These are phyloP conservation scores for Tetrapyrgos nigripes DNA, from an alignment of 1,284 basidiomycete species.

Conservation along the genomic window DNA sequence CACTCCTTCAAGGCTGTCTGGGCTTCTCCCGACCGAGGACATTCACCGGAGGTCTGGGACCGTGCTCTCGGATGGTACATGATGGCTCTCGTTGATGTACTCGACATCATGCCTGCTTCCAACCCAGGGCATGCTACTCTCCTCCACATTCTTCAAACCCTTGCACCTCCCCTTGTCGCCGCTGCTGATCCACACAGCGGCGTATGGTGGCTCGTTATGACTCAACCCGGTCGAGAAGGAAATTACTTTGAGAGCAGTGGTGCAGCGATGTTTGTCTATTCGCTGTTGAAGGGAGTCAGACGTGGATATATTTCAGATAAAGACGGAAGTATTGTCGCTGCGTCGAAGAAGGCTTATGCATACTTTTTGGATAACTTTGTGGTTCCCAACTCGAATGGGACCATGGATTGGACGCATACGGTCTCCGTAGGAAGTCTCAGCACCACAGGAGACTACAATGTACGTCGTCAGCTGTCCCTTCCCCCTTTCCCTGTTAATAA, in stretches of 20 bases:
- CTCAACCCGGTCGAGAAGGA: constrained; percentile 48
- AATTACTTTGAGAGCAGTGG: constrained; percentile 61
- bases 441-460: constrained; percentile 45
- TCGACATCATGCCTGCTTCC: constrained; percentile 44
- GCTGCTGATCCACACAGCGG: constrained; percentile 47
- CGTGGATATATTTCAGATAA: constrained; percentile 45
- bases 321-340: constrained; percentile 44
- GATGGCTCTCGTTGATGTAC: constrained; percentile 56
- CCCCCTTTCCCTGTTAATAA: constrained; percentile 5
- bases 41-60: constrained; percentile 56
- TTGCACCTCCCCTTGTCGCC: constrained; percentile 43
- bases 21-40: constrained; percentile 52
- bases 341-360: constrained; percentile 48
- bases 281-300: constrained; percentile 50
- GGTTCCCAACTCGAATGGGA: constrained; percentile 46
- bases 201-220: constrained; percentile 59
- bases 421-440: constrained; percentile 54
- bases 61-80: constrained; percentile 53
- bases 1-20: constrained; percentile 47
- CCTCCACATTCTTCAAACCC: constrained; percentile 37
- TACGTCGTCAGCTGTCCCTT: constrained; percentile 28
- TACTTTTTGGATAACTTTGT: constrained; percentile 51
- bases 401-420: constrained; percentile 50
- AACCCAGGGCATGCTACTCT: constrained; percentile 37
- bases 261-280: constrained; percentile 53